Base-by-base conservation (phyloP, 352 stramenopile genomes). In the Phytophthora sp. region DNA sequence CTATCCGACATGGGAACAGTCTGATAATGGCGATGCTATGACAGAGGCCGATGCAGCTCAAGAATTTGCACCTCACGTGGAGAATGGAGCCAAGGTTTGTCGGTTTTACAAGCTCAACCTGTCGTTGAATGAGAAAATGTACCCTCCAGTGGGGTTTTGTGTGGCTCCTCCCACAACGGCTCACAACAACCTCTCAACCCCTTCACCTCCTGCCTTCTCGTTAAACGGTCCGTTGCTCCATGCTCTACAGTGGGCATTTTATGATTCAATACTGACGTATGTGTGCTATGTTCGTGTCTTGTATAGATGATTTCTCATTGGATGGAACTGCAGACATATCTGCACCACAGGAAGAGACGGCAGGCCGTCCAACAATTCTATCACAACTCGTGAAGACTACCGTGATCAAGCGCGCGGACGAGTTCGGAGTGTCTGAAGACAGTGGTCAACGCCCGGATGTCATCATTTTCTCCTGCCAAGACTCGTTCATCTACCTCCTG, bases 401-500 rank as follows among this genome's bases (percentile, higher is more conserved):
- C 1, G 73, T 95, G 51, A 88, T 95, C 71, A 93, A 93, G 63
- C 84, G 77, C 7, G 67, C 80, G 1, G 81, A 92, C 42, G 81
- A 93, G 50, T 81, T 93, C 24, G 62, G 69, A 4, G 68, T 54
- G 60, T 61, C 44, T 53, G 57, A 68, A 16, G 66, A 68, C 20
- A 54, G 27, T 21, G 63, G 56, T 18, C 73, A 84, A 46, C 67
- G 71, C 39, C 84, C 79, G 18, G 86, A 95, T 58, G 47, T 93
- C 44, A 71, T 88, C 68, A 91, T 99, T 20, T 93, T 96, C 41
- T 94, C 93, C 54, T 99, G 96, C 72, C 90, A 95, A 44, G 93
- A 98, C 73, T 84, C 91, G 39, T 96, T 95, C 72, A 94, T 99
- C 71, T 99, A 98, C 80, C 80, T 98, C 15, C 81, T 99, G 29